phyloP scores from a whole-genome alignment of 768 basidiomycete genomes.

The Pleurotus tuber-regium region DNA sequence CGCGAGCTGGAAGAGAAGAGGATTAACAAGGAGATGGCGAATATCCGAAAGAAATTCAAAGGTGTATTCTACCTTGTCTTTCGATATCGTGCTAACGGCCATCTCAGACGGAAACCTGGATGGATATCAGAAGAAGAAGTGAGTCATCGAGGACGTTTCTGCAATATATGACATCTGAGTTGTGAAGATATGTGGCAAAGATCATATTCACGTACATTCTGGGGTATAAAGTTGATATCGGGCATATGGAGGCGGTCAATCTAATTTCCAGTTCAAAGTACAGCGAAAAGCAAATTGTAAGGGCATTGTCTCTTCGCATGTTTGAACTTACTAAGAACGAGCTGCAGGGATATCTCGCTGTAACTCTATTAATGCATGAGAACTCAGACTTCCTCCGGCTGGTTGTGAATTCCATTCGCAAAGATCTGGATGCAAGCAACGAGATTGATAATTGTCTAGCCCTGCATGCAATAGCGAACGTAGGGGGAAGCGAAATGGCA shows the following conservation, averaged over 20 bases:
- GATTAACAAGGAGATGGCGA: slow-evolving; percentile 99
- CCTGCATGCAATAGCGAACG: slow-evolving; percentile 96
- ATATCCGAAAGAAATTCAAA: slow-evolving; percentile 99
- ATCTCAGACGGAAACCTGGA: slow-evolving; percentile 76
- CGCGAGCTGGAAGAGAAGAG: slow-evolving; percentile 97
- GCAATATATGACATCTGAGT: slow-evolving; percentile 5
- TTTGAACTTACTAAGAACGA: slow-evolving; percentile 13
- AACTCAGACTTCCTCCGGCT: slow-evolving; percentile 95
- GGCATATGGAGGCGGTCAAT: slow-evolving; percentile 99
- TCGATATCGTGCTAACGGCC: slow-evolving; percentile 4
- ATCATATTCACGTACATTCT: slow-evolving; percentile 99
- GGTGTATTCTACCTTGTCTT: slow-evolving; percentile 39
- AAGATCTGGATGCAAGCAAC: slow-evolving; percentile 92
- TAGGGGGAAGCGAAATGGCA: slow-evolving; percentile 98
- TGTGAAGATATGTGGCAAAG: slow-evolving; percentile 88
- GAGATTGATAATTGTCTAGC: slow-evolving; percentile 97
- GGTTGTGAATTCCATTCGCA: slow-evolving; percentile 97
- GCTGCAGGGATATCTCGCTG: slow-evolving; percentile 89
- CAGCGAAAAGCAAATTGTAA: slow-evolving; percentile 97
- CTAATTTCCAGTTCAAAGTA: slow-evolving; percentile 94
- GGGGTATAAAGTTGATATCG: slow-evolving; percentile 98
- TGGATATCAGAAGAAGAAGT: slow-evolving; percentile 94
- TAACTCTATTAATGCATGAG: slow-evolving; percentile 97
- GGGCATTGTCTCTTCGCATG: slow-evolving; percentile 23
- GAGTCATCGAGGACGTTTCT: slow-evolving; percentile 20